Percentiles rank a stretch among this genome's conserved stretches.
phyloP scores from a whole-genome alignment of 1,284 basidiomycete species.

The Leccinum fuscescens region DNA sequence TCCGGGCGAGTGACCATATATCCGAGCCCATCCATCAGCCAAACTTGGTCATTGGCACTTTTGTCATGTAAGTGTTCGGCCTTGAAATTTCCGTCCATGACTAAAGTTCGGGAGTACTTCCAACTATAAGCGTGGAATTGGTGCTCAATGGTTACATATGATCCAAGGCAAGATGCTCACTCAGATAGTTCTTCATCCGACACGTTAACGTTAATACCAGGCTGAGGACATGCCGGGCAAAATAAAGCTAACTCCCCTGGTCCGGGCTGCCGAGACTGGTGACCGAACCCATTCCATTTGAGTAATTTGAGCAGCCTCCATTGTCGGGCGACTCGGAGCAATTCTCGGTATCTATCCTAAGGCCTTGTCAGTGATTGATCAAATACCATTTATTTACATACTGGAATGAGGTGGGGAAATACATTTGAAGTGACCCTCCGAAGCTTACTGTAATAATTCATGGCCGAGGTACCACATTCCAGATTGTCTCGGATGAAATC shows the following conservation, averaged over 20 bases:
- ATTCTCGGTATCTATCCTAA: slow-evolving; percentile 13
- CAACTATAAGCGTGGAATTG: neutral
- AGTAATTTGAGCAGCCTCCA: slow-evolving; percentile 6
- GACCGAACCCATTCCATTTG: slow-evolving; percentile 6
- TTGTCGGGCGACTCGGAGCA: slow-evolving; percentile 2
- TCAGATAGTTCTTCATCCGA: neutral
- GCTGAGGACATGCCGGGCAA: slow-evolving; percentile 19
- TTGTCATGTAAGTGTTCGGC: slow-evolving; percentile 7
- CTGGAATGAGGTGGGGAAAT: slow-evolving; percentile 21
- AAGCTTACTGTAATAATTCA: slow-evolving; percentile 28
- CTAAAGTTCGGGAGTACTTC: neutral
- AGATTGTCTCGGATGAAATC: slow-evolving; percentile 28
- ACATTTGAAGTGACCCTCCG: slow-evolving; percentile 21
- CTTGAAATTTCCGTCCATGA: slow-evolving; percentile 20
- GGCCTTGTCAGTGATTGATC: neutral
- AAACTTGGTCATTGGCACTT: neutral
- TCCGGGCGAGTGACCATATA: slow-evolving; percentile 5
- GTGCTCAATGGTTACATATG: neutral
- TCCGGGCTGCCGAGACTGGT: neutral
- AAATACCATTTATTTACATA: neutral
- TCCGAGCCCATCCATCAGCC: slow-evolving; percentile 12
- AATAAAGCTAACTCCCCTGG: slow-evolving; percentile 11
- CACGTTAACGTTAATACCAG: slow-evolving; percentile 7
- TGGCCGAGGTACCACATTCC: slow-evolving; percentile 28
- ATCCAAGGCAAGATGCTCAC: neutral